Base-by-base conservation (phyloP, 2,329 filamentous ascomycete genomes). In the Epichloe festucae region DNA sequence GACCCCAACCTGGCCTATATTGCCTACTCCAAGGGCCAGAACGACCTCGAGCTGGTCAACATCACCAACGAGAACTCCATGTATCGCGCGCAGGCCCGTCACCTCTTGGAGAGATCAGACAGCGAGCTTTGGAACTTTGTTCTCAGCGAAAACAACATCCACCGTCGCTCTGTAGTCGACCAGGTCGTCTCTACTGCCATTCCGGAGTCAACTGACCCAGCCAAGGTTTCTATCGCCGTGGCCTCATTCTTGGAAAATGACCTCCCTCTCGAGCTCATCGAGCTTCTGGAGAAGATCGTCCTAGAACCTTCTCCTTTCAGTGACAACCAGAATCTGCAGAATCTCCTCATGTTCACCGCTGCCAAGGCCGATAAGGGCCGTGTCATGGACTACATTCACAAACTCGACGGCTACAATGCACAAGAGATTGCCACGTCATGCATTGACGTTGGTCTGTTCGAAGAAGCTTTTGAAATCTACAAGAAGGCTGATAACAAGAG, bases 21-120 rank as follows among this genome's bases (percentile, higher is more conserved):
- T 65, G 87, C 89, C 55, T 98, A 96, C 69, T 80, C 84, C 61
- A 98, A 98, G 76, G 93, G 93, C 19, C 88, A 96, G 70, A 98
- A 98, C 58, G 93, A 98, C 63, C 73, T 98, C 35, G 94, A 98
- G 71, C 79, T 98, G 52, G 91, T 98, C 70, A 93, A 87, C 68
- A 91, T 98, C 64, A 97, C 93, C 63, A 98, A 97, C 62, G 94
- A 98, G 71, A 98, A 98, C 72, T 84, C 88, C n/a, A 98, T 98
- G 93, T 98, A 95, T 78, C 86, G 90, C 62, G 87, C 87, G n/a
- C 93, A 98, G 70, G 91, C 90, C 53, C 85, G 93, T 39, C 98
- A 98, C 69, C 78, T 98, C 23, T 75, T 98, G 49, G 90, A 96
- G 62, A 85, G 93, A 58, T 85, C 87, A 39, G 93, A 98, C 63